Conservation (phyloP, 306 rosid genomes). For the Trifolium fragiferum region DNA sequence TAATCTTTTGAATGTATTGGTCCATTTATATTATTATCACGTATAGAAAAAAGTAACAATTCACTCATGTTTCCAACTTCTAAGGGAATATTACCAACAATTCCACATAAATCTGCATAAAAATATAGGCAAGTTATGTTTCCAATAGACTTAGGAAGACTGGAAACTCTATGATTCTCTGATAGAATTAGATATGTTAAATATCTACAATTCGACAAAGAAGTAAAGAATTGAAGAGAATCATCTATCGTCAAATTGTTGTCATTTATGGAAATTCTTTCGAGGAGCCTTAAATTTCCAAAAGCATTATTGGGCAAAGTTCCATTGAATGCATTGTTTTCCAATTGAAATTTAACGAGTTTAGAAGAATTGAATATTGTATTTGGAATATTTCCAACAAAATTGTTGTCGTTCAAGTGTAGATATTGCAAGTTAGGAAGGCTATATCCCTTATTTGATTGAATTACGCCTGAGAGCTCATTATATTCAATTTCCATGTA, state of each 20-base stretch:
- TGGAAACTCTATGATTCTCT: background rate
- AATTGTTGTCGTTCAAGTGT: background rate
- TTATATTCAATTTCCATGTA: background rate
- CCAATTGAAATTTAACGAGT: background rate
- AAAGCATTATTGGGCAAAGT: background rate
- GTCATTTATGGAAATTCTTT: rapidly evolving
- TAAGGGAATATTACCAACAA: too few relatives aligned
- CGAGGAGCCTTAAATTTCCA: background rate
- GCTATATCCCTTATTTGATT: background rate
- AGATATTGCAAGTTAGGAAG: background rate
- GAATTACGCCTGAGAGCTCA: background rate
- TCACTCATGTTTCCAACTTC: too few relatives aligned
- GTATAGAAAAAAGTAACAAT: too few relatives aligned
- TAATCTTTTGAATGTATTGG: too few relatives aligned
- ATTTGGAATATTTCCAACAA: background rate
- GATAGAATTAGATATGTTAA: background rate
- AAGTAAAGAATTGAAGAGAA: background rate
- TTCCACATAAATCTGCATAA: too few relatives aligned
- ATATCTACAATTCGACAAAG: background rate
- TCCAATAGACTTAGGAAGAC: too few relatives aligned
- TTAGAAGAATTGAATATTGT: background rate
- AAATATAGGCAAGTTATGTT: too few relatives aligned
- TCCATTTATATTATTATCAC: too few relatives aligned
- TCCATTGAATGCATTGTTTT: background rate
- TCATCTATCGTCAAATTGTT: background rate